These are phyloP conservation scores for Closterium sp. DNA, from an alignment of 139 green algal species.

Conservation along the genomic window DNA sequence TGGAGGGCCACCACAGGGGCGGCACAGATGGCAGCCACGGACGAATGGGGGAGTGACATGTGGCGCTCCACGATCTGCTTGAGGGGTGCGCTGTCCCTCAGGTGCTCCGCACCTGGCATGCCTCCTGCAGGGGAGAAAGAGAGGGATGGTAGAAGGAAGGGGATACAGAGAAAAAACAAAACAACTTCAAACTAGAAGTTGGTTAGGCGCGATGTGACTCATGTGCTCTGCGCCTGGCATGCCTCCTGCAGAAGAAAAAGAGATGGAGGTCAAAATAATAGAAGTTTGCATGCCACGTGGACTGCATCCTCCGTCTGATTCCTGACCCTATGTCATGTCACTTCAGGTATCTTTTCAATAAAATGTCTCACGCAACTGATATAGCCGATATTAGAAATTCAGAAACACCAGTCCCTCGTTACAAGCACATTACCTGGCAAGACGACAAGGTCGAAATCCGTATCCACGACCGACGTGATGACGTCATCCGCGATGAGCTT, in stretches of 20 bases:
- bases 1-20: slow-evolving; percentile 85
- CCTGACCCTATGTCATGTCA: too few relatives aligned
- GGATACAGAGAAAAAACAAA: not conserved
- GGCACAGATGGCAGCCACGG: slow-evolving; percentile 91
- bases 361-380: not conserved
- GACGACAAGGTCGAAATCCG: slow-evolving; percentile 44
- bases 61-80: slow-evolving; percentile 57
- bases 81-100: slow-evolving; percentile 66
- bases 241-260: slow-evolving; percentile 62
- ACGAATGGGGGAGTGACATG: slow-evolving; percentile 52
- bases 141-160: not conserved
- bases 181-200: too few relatives aligned
- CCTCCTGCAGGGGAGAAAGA: slow-evolving; percentile 61
- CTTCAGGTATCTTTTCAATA: not conserved
- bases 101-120: slow-evolving; percentile 84
- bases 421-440: slow-evolving; percentile 31
- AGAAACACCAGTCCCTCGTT: not conserved
- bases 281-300: too few relatives aligned
- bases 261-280: not conserved
- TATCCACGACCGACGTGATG: slow-evolving; percentile 17
- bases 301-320: too few relatives aligned
- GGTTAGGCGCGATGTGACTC: slow-evolving; percentile 60
- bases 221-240: slow-evolving; percentile 89
- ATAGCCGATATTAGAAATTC: not conserved
- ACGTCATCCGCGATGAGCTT: slow-evolving; percentile 40